Base-by-base conservation (phyloP, 495 filamentous ascomycete species). In the Penicillium atrosanguineum region DNA sequence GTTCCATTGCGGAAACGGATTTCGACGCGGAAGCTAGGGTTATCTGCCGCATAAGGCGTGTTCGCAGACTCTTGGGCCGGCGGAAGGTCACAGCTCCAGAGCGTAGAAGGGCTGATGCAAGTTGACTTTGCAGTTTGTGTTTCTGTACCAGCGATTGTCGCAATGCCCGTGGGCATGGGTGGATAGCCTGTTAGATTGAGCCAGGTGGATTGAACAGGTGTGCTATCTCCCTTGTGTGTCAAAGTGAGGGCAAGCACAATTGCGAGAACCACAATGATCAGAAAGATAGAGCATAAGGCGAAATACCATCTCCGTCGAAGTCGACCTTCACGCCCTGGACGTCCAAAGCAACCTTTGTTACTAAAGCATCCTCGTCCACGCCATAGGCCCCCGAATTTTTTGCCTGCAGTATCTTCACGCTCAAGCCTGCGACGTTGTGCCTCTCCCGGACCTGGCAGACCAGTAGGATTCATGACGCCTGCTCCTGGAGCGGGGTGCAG, bases 131-230 rank as follows among this genome's bases (percentile, higher is more conserved):
- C 70, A 1, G 74, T 63, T 1, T 79, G 74, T 34, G 83, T 73
- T 31, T 86, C 79, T 3, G 90, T 80, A 3, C 82, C 84, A 3
- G 84, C 78, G 25, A 96, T 79, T 0, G 91, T 95, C 26, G 84
- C 76, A 48, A 95, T 76, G 1, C 91, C 91, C 0, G 88, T 91
- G 8, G 87, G 88, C 51, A 96, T 89, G 0, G 91, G 87, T 31
- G 91, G 91, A 56, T 87, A 95, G 23, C 84, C 84, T 1, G 91
- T 95, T 23, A 95, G 66, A 61, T 95, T 96, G 29, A 95, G 76
- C 83, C 87, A 96, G 29, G 81, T 72, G 5, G 81, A 79, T 53
- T 82, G 72, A 15, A 77, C 74, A 0, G 60, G 57, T 9, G 61
- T 80, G 20, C 56, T 59, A 55, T 66, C 64, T 15, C 61, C 69